Conservation (phyloP, 2,329 filamentous ascomycete species). For the Purpureocillium lavendulum region DNA sequence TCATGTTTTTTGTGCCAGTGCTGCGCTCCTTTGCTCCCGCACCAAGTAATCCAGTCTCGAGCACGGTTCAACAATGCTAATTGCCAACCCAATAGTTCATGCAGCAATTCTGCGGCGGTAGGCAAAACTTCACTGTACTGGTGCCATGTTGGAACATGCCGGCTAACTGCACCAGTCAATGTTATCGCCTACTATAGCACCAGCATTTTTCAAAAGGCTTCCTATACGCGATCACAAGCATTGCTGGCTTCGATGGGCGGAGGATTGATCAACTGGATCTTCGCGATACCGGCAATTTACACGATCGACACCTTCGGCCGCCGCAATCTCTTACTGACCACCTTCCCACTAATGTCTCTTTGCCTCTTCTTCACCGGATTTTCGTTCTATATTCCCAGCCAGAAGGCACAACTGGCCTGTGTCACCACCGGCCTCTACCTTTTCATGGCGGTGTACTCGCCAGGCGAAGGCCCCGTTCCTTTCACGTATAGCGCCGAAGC, state of each 20-base stretch:
- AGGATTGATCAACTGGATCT: conserved; percentile 48
- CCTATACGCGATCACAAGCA: conserved; percentile 30
- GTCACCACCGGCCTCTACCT: conserved; percentile 29
- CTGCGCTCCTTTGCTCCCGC: too few species aligned
- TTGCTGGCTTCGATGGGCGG: conserved; percentile 48
- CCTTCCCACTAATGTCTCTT: conserved; percentile 49
- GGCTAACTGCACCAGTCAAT: conserved; percentile 27
- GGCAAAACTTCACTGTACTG: too few species aligned
- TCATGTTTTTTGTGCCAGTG: too few species aligned
- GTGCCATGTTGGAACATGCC: background rate
- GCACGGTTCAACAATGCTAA: too few species aligned
- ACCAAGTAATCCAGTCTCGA: too few species aligned
- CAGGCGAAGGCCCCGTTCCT: conserved; percentile 49
- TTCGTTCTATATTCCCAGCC: conserved; percentile 30
- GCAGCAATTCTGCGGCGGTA: background rate
- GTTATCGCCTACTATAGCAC: conserved; percentile 49
- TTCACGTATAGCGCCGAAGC: conserved; percentile 53
- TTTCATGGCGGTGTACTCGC: conserved; percentile 32
- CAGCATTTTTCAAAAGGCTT: conserved; percentile 30
- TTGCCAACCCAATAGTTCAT: too few species aligned
- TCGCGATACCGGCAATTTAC: conserved; percentile 47
- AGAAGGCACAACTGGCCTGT: conserved; percentile 18
- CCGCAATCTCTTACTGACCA: conserved; percentile 45
- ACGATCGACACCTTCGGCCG: conserved; percentile 52
- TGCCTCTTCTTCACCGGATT: conserved; percentile 45